phyloP scores from a whole-genome alignment of 2,329 filamentous ascomycete genomes.

The Fusarium sp. region DNA sequence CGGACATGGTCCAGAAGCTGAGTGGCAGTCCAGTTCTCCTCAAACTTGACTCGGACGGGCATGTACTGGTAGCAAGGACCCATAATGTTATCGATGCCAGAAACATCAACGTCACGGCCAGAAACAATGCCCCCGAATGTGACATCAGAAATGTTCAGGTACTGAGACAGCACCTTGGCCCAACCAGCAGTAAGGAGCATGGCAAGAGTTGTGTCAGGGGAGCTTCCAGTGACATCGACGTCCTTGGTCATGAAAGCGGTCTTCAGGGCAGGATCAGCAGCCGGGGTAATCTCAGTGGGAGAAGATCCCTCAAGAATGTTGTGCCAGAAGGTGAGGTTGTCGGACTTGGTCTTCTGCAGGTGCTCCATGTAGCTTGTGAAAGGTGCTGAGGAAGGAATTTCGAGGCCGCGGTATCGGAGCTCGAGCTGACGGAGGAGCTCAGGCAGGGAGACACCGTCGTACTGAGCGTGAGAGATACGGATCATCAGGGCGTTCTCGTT shows the following conservation, averaged over 20 bases:
- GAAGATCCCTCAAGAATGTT: constrained; percentile 33
- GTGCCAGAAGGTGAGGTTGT: constrained; percentile 37
- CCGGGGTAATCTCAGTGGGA: constrained; percentile 33
- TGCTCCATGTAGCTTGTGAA: constrained; percentile 37
- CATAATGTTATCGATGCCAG: constrained; percentile 41
- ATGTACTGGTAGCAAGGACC: constrained; percentile 48
- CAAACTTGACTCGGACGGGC: constrained; percentile 43
- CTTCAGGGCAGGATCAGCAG: constrained; percentile 27
- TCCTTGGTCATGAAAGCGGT: constrained; percentile 43
- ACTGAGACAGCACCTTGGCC: constrained; percentile 42
- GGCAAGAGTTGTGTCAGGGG: constrained; percentile 42
- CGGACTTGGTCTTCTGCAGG: not conserved
- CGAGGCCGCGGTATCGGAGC: constrained; percentile 50
- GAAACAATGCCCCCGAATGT: constrained; percentile 46
- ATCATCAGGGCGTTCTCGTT: constrained; percentile 41
- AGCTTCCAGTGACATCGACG: constrained; percentile 38
- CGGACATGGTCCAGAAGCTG: constrained; percentile 40
- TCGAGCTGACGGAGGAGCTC: constrained; percentile 56
- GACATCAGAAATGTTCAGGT: constrained; percentile 36
- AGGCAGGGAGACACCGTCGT: constrained; percentile 61
- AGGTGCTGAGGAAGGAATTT: constrained; percentile 28
- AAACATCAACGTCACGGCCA: constrained; percentile 39
- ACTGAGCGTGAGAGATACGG: constrained; percentile 61
- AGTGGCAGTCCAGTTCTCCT: constrained; percentile 34
- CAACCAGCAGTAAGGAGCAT: constrained; percentile 45